These are phyloP conservation scores for Knoxdaviesia proteae DNA, from an alignment of 2,329 filamentous ascomycete genomes.

Conservation along the genomic window DNA sequence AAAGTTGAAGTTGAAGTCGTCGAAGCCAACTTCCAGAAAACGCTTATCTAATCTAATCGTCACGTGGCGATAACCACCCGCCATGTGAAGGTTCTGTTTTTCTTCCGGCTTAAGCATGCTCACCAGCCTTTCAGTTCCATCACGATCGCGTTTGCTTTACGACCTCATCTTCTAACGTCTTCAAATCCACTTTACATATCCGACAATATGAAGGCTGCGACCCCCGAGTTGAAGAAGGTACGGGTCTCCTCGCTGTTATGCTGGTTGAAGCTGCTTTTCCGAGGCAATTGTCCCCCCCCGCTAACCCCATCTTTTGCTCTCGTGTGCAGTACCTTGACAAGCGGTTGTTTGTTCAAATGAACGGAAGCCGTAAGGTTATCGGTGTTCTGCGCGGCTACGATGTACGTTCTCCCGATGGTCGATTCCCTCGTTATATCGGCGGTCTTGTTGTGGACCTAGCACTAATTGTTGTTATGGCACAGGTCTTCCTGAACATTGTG, in stretches of 20 bases:
- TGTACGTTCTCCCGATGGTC: constrained; percentile 32
- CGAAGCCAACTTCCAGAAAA: background rate
- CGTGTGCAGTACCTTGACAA: constrained; percentile 81
- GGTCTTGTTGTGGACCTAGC: background rate
- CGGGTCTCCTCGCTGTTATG: background rate
- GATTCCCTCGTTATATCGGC: background rate
- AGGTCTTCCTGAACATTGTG: constrained; percentile 98
- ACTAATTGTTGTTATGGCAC: background rate
- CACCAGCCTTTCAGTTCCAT: too few species aligned
- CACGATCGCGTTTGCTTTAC: too few species aligned
- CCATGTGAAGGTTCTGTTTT: background rate
- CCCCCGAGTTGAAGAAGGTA: constrained; percentile 98
- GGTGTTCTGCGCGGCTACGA: constrained; percentile 90
- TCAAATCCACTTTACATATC: background rate
- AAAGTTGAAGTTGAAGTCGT: too few species aligned
- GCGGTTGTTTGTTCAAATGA: constrained; percentile 90
- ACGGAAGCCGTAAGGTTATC: constrained; percentile 93
- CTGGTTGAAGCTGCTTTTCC: background rate
- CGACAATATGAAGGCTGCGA: constrained; percentile 81
- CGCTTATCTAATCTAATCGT: background rate
- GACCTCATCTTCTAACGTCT: too few species aligned
- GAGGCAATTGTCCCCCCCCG: background rate
- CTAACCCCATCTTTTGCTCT: constrained; percentile 9
- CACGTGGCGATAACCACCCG: background rate
- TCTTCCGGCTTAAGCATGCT: background rate